Evolutionary conservation across 345 rosid genomes (phyloP).

Genomic region (Melastoma malabathricum): DNA sequence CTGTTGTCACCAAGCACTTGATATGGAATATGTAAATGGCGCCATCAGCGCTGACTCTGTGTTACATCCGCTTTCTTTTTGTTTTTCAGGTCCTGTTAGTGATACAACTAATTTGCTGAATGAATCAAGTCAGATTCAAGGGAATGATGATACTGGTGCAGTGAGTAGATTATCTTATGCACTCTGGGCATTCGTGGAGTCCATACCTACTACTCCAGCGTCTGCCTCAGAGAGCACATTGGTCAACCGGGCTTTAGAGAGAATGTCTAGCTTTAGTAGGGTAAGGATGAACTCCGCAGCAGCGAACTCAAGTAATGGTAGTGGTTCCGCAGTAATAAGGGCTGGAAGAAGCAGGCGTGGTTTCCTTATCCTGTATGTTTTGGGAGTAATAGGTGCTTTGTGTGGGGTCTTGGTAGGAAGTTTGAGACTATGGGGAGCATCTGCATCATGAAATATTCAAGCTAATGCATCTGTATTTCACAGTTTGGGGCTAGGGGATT

Average conservation of each 20-base stretch:
- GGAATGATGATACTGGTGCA: constrained; percentile 19
- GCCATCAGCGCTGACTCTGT: constrained; percentile 4
- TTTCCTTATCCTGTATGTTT: constrained; percentile 31
- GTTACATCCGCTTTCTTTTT: neutral
- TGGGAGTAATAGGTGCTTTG: constrained; percentile 55
- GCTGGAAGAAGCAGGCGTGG: constrained; percentile 20
- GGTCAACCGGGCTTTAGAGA: constrained; percentile 46
- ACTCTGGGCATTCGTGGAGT: constrained; percentile 67
- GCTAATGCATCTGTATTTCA: neutral
- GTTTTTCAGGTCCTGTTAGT: constrained; percentile 28
- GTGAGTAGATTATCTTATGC: constrained; percentile 45
- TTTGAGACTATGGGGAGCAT: constrained; percentile 26
- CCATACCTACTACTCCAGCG: constrained; percentile 78
- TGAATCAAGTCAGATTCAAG: constrained; percentile 19
- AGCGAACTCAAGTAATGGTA: constrained; percentile 8
- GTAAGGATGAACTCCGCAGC: constrained; percentile 17
- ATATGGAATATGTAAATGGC: neutral
- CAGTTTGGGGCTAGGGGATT: neutral
- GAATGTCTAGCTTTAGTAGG: constrained; percentile 61
- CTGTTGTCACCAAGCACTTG: too few species aligned
- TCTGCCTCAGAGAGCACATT: constrained; percentile 64
- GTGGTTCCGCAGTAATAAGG: constrained; percentile 17
- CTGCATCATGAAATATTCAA: constrained; percentile 10
- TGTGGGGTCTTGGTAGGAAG: constrained; percentile 51
- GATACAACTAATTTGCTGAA: constrained; percentile 8